Base-by-base conservation (phyloP, 2,329 filamentous ascomycete genomes). In the Sarocladium kiliense region DNA sequence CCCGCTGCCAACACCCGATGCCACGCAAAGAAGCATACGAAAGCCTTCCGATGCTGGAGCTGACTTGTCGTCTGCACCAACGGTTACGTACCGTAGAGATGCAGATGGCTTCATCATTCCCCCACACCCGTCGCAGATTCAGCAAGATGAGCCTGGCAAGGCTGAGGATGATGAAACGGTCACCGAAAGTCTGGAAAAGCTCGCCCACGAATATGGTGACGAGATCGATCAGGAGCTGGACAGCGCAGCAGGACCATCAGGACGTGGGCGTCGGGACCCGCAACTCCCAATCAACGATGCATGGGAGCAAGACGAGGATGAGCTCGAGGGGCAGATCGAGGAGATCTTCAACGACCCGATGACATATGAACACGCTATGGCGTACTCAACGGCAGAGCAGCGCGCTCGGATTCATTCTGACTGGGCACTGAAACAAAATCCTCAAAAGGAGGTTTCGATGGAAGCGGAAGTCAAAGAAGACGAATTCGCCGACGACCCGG, bases 401-500 rank as follows among this genome's bases (percentile, higher is more conserved):
- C 74, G 79, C 19, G 81, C 80, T 2, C 72, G 74, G 5, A 77
- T 81, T 16, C 78, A 78, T 69, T 77, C 77, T 2, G 71, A 78
- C 51, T 76, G 77, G 67, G 77, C 77, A 26, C 72, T 79, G 18
- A 72, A 76, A 16, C 72, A 74, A 58, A 76, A 74, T 26, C 77
- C 76, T 1, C 70, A 65, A 30, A 77, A 73, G 61, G 71, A 72
- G 27, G 74, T 80, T 11, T 80, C 77, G 19, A 84, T 85, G 75
- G 77, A 81, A 25, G 77, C 80, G 6, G 84, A 88, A 54, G 86
- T 95, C 19, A 84, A 80, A 53, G 88, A 89, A 56, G 82, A 88
- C 56, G 92, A 97, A 65, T 97, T 97, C 64, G 89, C 86, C 36
- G 85, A 95, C 62, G 94, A 99, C 59, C 87, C 86, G 0, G 94